Base-by-base conservation (phyloP, 176 grass and related monocot genomes). In the Dactylis glomerata region DNA sequence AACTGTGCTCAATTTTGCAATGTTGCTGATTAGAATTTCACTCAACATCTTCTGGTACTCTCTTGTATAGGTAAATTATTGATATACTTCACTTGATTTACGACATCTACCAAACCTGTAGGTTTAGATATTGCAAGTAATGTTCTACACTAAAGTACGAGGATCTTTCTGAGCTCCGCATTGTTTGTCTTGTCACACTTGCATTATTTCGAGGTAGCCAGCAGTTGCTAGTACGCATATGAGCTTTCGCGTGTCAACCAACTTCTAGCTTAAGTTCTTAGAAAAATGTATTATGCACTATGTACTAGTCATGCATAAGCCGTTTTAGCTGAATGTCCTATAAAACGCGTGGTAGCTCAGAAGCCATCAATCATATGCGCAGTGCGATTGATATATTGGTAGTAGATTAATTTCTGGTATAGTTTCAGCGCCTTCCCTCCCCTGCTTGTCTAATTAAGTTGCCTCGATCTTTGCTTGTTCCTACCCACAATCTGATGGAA, bases 401-500 rank as follows among this genome's bases (percentile, higher is more conserved):
- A 31, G 46, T 49, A 31, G 2, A 30, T 62, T 4, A 26, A 7
- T 15, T 16, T 37, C 49, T 47, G 46, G 46, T 75, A 51, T 20
- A 32, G 1, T 50, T 27, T 50, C 3, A 31, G 71, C 27, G 14
- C 7, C 45, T 69, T 3, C 36, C 8, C 5, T 61, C 13, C 58
- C 28, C 28, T 50, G 10, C 40, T 32, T 49, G 28, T 74, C 45
- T n/a, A n/a, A n/a, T 36, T 0, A 74, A 51, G 26, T 1, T 1
- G 30, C 46, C 46, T 51, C 45, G 10, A 33, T 15, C 2, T 75
- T 6, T 75, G 27, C 45, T 11, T 33, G 27, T 75, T 51, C 45
- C 32, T 52, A 74, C 32, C 10, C 27, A 31, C 45, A 75, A 51
- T 51, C 45, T 75, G 47, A 75, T 75, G 72, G 72, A 75, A 75